Percentiles rank a stretch among this genome's conserved stretches.
Conservation (phyloP, 306 rosid species). For the Malus orientalis region DNA sequence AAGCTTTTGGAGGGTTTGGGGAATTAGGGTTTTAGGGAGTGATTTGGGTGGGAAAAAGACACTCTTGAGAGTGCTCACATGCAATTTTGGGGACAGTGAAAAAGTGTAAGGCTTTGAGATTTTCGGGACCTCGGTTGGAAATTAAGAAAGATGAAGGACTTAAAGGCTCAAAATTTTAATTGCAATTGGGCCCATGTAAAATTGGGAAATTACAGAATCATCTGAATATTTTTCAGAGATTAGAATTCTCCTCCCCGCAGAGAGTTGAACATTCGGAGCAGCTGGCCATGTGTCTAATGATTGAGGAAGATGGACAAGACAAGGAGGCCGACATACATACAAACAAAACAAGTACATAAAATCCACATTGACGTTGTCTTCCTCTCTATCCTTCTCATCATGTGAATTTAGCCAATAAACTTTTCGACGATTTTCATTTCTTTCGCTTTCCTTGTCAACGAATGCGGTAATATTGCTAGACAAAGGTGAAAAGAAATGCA, state of each 20-base stretch:
- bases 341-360: background rate
- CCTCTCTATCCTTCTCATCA: background rate
- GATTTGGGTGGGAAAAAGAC: background rate
- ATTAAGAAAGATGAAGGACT: background rate
- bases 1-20: slow-evolving; percentile 12
- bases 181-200: background rate
- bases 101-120: background rate
- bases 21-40: background rate
- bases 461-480: too few species aligned
- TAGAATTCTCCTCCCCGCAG: background rate
- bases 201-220: background rate
- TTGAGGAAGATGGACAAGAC: background rate
- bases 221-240: background rate
- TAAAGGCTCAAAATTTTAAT: background rate
- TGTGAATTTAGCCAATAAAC: too few species aligned
- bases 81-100: background rate
- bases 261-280: background rate
- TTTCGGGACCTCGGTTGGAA: background rate
- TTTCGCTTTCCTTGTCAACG: too few species aligned
- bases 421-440: too few species aligned
- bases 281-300: background rate
- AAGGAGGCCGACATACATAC: background rate
- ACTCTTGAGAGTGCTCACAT: background rate
- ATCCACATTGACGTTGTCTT: background rate
- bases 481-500: background rate